Evolutionary conservation across 768 basidiomycete genomes (phyloP), one percentile per base, ranked within the genome.

Genomic region (Leccinum broughii): DNA sequence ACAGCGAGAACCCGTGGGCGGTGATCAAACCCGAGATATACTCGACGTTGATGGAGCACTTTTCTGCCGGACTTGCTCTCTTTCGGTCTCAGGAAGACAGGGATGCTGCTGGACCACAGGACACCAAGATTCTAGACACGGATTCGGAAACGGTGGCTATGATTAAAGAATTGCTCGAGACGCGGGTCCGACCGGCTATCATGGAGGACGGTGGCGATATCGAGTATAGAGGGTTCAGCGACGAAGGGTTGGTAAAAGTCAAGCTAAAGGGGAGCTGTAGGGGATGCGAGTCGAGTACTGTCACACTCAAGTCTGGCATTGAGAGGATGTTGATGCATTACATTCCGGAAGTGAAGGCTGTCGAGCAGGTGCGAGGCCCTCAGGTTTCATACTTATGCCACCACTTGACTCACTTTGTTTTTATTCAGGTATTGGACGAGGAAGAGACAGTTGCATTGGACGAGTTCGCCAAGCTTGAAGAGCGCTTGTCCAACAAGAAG

Each of bases 291-390:
- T 94, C 92, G 34, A 95, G 93, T 72, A 87, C 92, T 6, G 95
- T 98, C 35, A 99, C 97, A 15, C 78, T 99, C 58, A 99, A 98
- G 82, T 87, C 85, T 62, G 97, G 97, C 9, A 98, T 99, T 56
- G 97, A 99, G 77, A 82, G 97, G 63, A 98, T 99, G 97, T 78
- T 99, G 68, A 95, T 93, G 93, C 96, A 98, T 76, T 98, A 98
- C 70, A 93, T 99, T 56, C 96, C 96, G 2, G 92, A 96, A 76
- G 94, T 96, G 41, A 91, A 93, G 74, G 90, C 87, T 26, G 91
- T 95, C 8, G 89, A 94, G 67, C 92, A 95, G 84, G 92, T 88
- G 64, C 65, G 39, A 69, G 15, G 5, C 13, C 39, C 39, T 41
- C 39, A n/a, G 1, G 17, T 41, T 54, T 57, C 8, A 26, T 39